Evolutionary conservation across 1,284 basidiomycete genomes (phyloP).

Genomic region (Neonothopanus nambi): DNA sequence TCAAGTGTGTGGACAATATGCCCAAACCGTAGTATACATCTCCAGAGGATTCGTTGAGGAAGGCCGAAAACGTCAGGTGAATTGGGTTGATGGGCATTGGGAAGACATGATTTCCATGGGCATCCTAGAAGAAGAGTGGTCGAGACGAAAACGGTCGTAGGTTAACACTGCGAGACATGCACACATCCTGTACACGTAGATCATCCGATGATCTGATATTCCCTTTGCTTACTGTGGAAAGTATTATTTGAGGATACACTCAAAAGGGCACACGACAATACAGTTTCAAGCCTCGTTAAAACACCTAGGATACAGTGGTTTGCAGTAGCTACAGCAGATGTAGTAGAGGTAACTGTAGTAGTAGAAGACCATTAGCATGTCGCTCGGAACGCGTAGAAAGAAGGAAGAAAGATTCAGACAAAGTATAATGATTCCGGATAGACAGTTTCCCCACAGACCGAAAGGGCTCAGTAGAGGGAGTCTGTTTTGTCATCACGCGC

Average conservation of each 20-base stretch:
- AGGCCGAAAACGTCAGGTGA: slow-evolving; percentile 26
- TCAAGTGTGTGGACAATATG: neutral
- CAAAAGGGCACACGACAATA: too few relatives aligned
- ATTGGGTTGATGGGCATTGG: slow-evolving; percentile 30
- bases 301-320: too few relatives aligned
- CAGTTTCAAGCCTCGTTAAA: too few relatives aligned
- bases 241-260: too few relatives aligned
- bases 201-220: too few relatives aligned
- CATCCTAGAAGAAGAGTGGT: slow-evolving; percentile 27
- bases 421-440: slow-evolving; percentile 84
- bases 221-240: too few relatives aligned
- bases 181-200: too few relatives aligned
- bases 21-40: neutral
- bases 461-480: slow-evolving; percentile 80
- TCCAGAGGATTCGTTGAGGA: slow-evolving; percentile 32
- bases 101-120: slow-evolving; percentile 27
- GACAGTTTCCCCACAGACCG: slow-evolving; percentile 69
- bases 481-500: slow-evolving; percentile 75
- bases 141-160: too few relatives aligned
- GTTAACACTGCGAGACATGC: too few relatives aligned
- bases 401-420: slow-evolving; percentile 52
- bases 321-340: too few relatives aligned
- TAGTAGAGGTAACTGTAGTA: neutral
- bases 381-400: neutral
- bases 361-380: neutral